Evolutionary conservation across 768 basidiomycete genomes (phyloP).

Genomic region (Sarcodon sp.): DNA sequence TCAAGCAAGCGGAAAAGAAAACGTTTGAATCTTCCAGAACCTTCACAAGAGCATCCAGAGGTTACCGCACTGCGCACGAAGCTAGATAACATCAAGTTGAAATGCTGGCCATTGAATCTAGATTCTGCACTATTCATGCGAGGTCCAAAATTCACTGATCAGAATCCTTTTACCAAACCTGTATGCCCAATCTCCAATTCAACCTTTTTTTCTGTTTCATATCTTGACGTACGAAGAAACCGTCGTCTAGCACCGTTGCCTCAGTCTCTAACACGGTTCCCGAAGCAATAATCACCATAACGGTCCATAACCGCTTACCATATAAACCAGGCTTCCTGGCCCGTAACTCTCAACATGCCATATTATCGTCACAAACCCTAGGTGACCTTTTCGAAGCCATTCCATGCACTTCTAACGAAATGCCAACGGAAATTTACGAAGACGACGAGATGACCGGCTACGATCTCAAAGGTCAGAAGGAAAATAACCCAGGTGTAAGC

Average conservation of each 20-base stretch:
- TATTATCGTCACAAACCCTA: conserved; percentile 63
- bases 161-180: conserved; percentile 37
- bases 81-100: conserved; percentile 39
- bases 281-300: conserved; percentile 43
- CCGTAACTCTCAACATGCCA: conserved; percentile 55
- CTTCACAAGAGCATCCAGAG: conserved; percentile 29
- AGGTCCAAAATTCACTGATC: conserved; percentile 50
- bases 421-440: conserved; percentile 27
- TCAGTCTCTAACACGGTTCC: conserved; percentile 1
- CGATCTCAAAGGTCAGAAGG: conserved; percentile 3
- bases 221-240: conserved; percentile 5
- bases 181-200: conserved; percentile 16
- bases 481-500: conserved; percentile 2
- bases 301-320: conserved; percentile 44
- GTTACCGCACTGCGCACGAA: conserved; percentile 33
- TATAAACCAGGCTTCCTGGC: conserved; percentile 49
- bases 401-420: conserved; percentile 48
- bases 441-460: conserved; percentile 21
- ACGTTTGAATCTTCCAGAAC: conserved; percentile 20
- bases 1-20: conserved; percentile 24
- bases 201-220: conserved; percentile 1
- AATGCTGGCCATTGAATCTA: conserved; percentile 49
- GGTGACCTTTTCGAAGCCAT: conserved; percentile 45
- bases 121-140: conserved; percentile 53
- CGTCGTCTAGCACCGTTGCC: conserved; percentile 5